Conservation (phyloP, 495 filamentous ascomycete species). For the Terfezia claveryi region DNA sequence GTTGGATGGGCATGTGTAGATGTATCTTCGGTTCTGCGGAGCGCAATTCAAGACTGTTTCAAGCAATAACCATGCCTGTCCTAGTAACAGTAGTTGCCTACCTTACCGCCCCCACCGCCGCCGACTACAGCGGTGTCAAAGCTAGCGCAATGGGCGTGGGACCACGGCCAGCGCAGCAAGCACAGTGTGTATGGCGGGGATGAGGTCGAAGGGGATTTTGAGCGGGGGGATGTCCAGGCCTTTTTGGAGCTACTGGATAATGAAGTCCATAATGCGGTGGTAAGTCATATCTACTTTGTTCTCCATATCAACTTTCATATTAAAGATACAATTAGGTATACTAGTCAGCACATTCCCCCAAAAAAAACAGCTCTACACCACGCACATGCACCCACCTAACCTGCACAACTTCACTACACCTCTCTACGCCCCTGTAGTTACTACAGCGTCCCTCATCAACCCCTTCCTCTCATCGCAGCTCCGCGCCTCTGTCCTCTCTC, state of each 20-base stretch:
- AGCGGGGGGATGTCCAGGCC: too few species aligned
- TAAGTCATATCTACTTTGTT: too few species aligned
- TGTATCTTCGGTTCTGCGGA: slow-evolving; percentile 57
- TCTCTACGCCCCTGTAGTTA: slow-evolving; percentile 32
- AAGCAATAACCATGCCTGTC: slow-evolving; percentile 85
- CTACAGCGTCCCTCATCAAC: slow-evolving; percentile 41
- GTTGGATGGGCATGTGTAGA: slow-evolving; percentile 26
- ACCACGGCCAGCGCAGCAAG: too few species aligned
- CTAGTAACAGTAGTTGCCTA: slow-evolving; percentile 42
- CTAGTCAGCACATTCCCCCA: not conserved
- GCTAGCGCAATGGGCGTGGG: slow-evolving; percentile 42
- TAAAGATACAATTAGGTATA: too few species aligned
- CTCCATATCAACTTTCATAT: too few species aligned
- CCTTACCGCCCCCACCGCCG: slow-evolving; percentile 36
- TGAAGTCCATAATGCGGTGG: too few species aligned
- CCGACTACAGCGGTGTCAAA: slow-evolving; percentile 27
- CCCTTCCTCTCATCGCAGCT: slow-evolving; percentile 49
- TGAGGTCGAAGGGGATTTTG: too few species aligned
- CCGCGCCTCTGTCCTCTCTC: slow-evolving; percentile 27
- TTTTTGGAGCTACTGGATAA: too few species aligned
- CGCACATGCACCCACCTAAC: slow-evolving; percentile 31
- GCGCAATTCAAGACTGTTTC: slow-evolving; percentile 45
- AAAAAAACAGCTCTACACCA: slow-evolving; percentile 36
- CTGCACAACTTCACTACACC: slow-evolving; percentile 27
- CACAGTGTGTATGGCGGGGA: too few species aligned